Percentiles rank a stretch among this genome's conserved stretches.
These are phyloP conservation scores for Malassezia psittaci DNA, from an alignment of 1,284 basidiomycete species.

Conservation along the genomic window DNA sequence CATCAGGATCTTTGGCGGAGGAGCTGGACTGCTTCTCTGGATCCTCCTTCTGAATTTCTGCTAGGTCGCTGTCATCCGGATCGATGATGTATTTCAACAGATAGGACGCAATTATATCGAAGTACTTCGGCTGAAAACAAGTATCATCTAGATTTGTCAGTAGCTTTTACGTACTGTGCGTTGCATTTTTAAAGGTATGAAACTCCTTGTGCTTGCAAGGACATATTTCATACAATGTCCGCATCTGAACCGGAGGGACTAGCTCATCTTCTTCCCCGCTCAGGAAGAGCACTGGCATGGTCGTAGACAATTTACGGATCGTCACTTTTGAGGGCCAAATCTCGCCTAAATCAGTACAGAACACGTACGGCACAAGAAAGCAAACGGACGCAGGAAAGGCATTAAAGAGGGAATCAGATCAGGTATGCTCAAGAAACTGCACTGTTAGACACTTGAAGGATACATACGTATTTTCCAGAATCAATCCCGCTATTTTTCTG, in stretches of 20 bases:
- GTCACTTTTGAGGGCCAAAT: conserved; percentile 75
- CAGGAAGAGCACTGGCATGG: conserved; percentile 74
- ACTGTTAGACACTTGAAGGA: not conserved
- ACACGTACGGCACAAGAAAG: conserved; percentile 60
- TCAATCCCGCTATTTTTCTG: conserved; percentile 56
- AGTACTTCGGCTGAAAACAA: conserved; percentile 38
- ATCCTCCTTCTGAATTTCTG: not conserved
- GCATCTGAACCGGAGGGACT: conserved; percentile 77
- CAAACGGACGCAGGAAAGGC: conserved; percentile 64
- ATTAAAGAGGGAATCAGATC: conserved; percentile 59
- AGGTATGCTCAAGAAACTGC: conserved; percentile 39
- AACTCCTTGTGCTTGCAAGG: conserved; percentile 51
- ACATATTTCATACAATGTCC: conserved; percentile 58
- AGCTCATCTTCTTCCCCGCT: conserved; percentile 69
- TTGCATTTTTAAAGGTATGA: conserved; percentile 55
- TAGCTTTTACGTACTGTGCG: conserved; percentile 57
- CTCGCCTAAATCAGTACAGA: conserved; percentile 49
- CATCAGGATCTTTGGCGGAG: not conserved
- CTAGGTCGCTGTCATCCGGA: not conserved
- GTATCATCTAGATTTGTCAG: conserved; percentile 29
- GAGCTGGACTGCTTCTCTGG: not conserved
- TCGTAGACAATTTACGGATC: conserved; percentile 59
- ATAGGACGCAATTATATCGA: conserved; percentile 36
- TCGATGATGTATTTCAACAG: conserved; percentile 20
- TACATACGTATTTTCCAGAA: conserved; percentile 65